Evolutionary conservation across 75 land plant species (phyloP), one percentile per base, ranked within the genome.

Genomic region (Azolla pinnata): DNA sequence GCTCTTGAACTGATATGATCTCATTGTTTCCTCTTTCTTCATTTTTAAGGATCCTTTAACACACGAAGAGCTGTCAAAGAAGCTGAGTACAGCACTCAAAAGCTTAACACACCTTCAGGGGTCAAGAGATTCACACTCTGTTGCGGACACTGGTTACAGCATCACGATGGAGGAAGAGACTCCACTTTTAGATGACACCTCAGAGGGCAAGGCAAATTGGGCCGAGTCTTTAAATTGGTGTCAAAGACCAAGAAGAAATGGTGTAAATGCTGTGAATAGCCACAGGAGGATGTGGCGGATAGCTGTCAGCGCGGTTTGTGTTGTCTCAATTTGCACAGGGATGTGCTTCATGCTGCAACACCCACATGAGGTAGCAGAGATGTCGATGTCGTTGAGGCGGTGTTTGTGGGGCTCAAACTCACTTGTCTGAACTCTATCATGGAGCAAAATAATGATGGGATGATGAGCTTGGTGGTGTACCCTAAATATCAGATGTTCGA

Each of bases 271-370:
- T 2, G 7, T 4, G 26, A 20, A 3, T 20, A 24, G 21, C 62
- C 18, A 23, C 54, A 52, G 28, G 27, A 23, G 28, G 4, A 1
- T 52, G 12, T 19, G 25, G 18, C 79, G 79, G 0, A 29, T 81
- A 20, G 12, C 50, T 35, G 8, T 78, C 28, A 29, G 59, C 30
- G 50, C 69, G 25, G 55, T 85, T 29, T 67, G 77, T 44, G 60
- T 66, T 54, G 45, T 75, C 46, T 63, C 59, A n/a, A 53, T 81
- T 57, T 91, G 97, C 72, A 74, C 75, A 38, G 85, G 81, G 14
- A 44, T 83, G 9, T 91, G 97, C 59, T 44, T 83, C 0, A 75
- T 72, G 12, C 28, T 84, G 17, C 67, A 77, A 63, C 95, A 87
- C 38, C 89, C 97, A 44, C 78, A 67, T 31, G 68, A 72, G 61